Conservation (phyloP, 2,329 filamentous ascomycete species). For the Scedosporium aurantiacum region DNA sequence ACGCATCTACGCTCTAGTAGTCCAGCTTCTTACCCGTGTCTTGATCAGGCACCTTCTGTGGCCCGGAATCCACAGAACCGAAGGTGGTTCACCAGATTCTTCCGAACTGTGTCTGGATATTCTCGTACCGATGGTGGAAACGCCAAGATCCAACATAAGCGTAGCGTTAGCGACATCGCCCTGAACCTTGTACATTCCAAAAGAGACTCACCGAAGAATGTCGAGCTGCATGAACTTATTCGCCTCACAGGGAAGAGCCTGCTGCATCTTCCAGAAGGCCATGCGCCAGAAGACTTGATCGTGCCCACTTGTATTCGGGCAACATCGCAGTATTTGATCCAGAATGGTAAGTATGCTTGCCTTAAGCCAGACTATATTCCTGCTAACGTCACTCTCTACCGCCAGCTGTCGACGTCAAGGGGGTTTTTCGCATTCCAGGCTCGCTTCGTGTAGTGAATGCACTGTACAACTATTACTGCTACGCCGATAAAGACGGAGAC, state of each 20-base stretch:
- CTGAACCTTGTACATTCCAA: constrained; percentile 30
- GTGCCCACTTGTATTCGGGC: constrained; percentile 57
- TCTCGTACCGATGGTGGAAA: neutral
- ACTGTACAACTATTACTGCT: constrained; percentile 54
- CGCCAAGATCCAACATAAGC: constrained; percentile 26
- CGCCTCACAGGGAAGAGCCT: constrained; percentile 52
- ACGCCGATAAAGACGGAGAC: constrained; percentile 31
- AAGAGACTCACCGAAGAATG: constrained; percentile 34
- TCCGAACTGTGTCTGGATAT: constrained; percentile 14
- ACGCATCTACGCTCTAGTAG: neutral
- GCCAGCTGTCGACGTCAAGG: constrained; percentile 33
- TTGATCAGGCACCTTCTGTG: neutral
- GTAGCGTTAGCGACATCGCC: constrained; percentile 46
- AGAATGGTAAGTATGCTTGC: constrained; percentile 36
- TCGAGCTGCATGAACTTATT: constrained; percentile 47
- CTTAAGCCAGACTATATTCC: neutral
- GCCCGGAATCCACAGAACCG: constrained; percentile 14
- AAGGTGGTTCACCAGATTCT: constrained; percentile 27
- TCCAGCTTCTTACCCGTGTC: neutral
- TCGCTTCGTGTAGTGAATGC: constrained; percentile 43
- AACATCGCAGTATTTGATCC: constrained; percentile 51
- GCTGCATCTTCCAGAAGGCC: constrained; percentile 48
- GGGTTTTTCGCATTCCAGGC: constrained; percentile 54
- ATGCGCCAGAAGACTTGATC: constrained; percentile 43
- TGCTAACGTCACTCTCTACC: constrained; percentile 10